Conservation (phyloP, 345 rosid species). For the Garcia nutans region DNA sequence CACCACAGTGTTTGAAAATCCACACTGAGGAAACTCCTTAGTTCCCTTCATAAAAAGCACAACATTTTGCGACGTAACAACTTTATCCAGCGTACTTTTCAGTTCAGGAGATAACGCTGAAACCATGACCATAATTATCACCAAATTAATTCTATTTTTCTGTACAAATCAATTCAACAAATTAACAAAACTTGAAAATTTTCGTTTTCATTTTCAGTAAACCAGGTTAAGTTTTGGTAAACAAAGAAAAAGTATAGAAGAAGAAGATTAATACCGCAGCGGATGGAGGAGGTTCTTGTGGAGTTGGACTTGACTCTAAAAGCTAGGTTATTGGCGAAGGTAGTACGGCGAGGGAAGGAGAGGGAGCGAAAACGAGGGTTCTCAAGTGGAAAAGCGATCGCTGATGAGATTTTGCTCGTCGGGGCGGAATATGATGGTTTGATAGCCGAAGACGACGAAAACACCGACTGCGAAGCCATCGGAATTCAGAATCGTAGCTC, state of each 20-base stretch:
- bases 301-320: background rate
- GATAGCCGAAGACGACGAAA: background rate
- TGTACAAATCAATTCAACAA: background rate
- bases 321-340: background rate
- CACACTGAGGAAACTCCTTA: slow-evolving; percentile 88
- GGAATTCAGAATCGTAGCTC: background rate
- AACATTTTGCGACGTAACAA: slow-evolving; percentile 72
- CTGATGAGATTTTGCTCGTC: background rate
- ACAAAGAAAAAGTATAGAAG: background rate
- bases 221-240: background rate
- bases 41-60: slow-evolving; percentile 89
- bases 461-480: slow-evolving; percentile 9
- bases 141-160: no score
- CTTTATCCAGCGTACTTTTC: slow-evolving; percentile 63
- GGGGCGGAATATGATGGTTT: background rate
- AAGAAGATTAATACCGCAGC: slow-evolving; percentile 11
- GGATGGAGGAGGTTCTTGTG: slow-evolving; percentile 1
- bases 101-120: slow-evolving; percentile 69
- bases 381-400: background rate
- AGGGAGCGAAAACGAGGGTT: background rate
- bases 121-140: slow-evolving; percentile 13
- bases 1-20: slow-evolving; percentile 90
- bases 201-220: background rate
- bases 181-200: background rate
- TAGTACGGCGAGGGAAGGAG: slow-evolving; percentile 6